phyloP scores from a whole-genome alignment of 2,329 filamentous ascomycete genomes.

The Ampelomyces quisqualis region DNA sequence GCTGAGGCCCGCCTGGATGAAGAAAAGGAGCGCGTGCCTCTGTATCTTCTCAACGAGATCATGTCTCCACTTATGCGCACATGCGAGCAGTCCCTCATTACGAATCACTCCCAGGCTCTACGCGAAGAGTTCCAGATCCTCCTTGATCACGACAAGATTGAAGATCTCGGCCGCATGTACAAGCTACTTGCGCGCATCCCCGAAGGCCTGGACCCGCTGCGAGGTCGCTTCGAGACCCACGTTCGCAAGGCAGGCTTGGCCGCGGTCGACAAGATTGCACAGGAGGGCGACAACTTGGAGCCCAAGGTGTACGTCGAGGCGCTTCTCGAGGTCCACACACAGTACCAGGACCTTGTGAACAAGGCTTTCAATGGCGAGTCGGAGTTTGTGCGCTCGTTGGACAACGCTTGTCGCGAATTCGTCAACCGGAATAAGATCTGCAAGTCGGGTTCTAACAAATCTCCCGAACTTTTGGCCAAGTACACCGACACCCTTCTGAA shows the following conservation, averaged over 20 bases:
- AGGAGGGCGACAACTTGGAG: conserved; percentile 85
- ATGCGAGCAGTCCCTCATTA: conserved; percentile 87
- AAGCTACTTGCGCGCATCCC: conserved; percentile 84
- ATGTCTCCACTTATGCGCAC: conserved; percentile 78
- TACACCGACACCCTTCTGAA: conserved; percentile 91
- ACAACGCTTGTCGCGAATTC: conserved; percentile 96
- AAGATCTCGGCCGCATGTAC: conserved; percentile 97
- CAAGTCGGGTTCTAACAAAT: conserved; percentile 89
- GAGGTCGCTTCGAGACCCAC: conserved; percentile 85
- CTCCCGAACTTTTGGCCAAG: conserved; percentile 90
- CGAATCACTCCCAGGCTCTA: conserved; percentile 80
- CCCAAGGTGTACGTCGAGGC: conserved; percentile 97
- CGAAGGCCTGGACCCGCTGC: conserved; percentile 85
- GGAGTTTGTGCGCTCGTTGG: conserved; percentile 91
- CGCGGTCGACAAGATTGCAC: conserved; percentile 87
- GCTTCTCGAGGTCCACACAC: conserved; percentile 87
- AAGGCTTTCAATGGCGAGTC: conserved; percentile 92
- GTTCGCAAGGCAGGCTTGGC: conserved; percentile 85
- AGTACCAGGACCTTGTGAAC: conserved; percentile 89
- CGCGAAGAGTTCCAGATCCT: conserved; percentile 94
- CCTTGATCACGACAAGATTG: conserved; percentile 89
- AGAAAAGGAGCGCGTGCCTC: conserved; percentile 87
- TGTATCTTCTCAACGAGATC: conserved; percentile 92
- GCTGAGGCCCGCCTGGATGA: conserved; percentile 85
- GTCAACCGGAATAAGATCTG: conserved; percentile 97